These are phyloP conservation scores for Hibiscus mutabilis DNA, from an alignment of 345 rosid genomes.

Conservation along the genomic window DNA sequence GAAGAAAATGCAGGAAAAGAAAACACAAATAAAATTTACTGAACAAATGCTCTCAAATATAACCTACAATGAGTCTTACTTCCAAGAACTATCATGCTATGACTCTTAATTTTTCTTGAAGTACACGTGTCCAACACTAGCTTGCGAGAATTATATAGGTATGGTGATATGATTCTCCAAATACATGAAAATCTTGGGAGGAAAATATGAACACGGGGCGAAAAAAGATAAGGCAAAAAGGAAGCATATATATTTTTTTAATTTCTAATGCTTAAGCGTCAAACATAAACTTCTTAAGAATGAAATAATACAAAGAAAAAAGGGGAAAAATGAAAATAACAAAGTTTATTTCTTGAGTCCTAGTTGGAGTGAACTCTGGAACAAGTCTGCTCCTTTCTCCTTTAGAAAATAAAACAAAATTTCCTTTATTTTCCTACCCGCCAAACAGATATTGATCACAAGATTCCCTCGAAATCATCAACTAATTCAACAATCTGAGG, in stretches of 20 bases:
- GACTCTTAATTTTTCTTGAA: not conserved
- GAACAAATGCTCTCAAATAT: not conserved
- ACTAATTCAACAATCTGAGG: not conserved
- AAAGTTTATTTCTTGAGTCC: constrained; percentile 3
- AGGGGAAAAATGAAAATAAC: not conserved
- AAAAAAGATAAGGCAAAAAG: not conserved
- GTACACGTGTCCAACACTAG: not conserved
- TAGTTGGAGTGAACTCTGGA: not conserved
- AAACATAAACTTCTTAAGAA: not conserved
- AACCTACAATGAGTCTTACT: not conserved
- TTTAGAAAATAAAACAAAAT: not conserved
- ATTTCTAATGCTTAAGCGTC: not conserved
- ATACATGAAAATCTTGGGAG: not conserved
- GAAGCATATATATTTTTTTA: not conserved
- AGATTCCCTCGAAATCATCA: not conserved
- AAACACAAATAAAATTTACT: not conserved
- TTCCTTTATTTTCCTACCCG: constrained; percentile 5
- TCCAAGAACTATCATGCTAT: not conserved
- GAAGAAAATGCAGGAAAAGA: not conserved
- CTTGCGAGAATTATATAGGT: not conserved
- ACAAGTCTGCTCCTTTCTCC: not conserved
- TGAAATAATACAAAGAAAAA: not conserved
- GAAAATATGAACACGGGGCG: not conserved
- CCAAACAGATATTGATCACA: constrained; percentile 10
- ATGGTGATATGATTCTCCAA: not conserved